Conservation (phyloP, 176 grass and related monocot species). For the Oryza officinalis region DNA sequence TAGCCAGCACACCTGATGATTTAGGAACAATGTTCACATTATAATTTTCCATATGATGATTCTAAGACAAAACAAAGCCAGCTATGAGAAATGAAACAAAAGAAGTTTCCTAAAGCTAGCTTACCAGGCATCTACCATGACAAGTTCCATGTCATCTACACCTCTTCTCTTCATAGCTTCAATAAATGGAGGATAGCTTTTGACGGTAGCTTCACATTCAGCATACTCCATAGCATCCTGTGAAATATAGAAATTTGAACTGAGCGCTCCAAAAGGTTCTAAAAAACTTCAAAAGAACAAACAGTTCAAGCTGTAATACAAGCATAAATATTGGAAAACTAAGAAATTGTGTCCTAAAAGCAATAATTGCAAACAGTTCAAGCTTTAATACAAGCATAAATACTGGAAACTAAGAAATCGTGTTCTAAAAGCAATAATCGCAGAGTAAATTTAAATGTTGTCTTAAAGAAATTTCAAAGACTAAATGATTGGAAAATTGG, state of each 20-base stretch:
- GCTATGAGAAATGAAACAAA: not conserved
- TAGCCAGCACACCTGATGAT: slow-evolving; percentile 87
- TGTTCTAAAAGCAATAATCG: not conserved
- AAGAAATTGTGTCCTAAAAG: not conserved
- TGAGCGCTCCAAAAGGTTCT: not conserved
- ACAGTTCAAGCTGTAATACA: not conserved
- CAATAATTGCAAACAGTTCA: not conserved
- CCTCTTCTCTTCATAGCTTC: slow-evolving; percentile 99
- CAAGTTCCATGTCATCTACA: slow-evolving; percentile 98
- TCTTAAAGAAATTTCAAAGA: not conserved
- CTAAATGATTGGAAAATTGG: not conserved
- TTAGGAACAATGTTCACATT: slow-evolving; percentile 3
- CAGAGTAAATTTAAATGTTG: not conserved
- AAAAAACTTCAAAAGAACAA: not conserved
- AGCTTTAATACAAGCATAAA: not conserved
- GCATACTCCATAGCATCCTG: slow-evolving; percentile 99
- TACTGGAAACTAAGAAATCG: not conserved
- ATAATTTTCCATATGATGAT: slow-evolving; percentile 8
- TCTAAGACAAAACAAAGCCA: not conserved
- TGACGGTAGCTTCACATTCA: slow-evolving; percentile 96
- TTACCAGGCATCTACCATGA: slow-evolving; percentile 99
- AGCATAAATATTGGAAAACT: not conserved
- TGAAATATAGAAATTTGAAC: slow-evolving; percentile 35
- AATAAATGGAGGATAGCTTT: slow-evolving; percentile 88
- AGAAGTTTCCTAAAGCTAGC: not conserved